Base-by-base conservation (phyloP, 2,329 filamentous ascomycete species). In the Pseudophaeomoniella oleicola region DNA sequence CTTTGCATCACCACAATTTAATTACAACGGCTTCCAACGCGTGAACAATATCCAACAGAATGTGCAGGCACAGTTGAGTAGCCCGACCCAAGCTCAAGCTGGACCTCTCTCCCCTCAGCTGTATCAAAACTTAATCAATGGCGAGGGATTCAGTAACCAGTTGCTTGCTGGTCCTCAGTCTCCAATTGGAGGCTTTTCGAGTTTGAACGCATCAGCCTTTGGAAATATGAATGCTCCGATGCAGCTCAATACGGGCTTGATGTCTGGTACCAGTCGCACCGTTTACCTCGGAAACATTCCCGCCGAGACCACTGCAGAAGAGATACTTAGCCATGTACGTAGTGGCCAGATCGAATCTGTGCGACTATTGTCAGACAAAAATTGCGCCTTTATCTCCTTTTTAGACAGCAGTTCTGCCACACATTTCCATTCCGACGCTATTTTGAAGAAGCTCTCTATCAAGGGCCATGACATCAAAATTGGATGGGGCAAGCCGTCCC, bases 301-400 rank as follows among this genome's bases (percentile, higher is more conserved):
- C n/a, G 83, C 87, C 16, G 90, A 98, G 64, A 98, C 90, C 5
- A 79, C 83, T 35, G 88, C 90, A 5, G 90, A 98, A 63, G 90
- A 98, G 63, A 94, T 98, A 45, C 67, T 98, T 38, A 81, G 87
- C 45, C 90, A 98, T 53, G 90, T 98, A 41, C 77, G 90, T 45
- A 96, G 90, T 59, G 90, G 90, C 16, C 90, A 96, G 57, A 96
- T 98, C 51, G 90, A 98, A 66, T 96, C 90, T n/a, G 90, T 98
- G 37, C 81, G 90, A 49, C 72, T 98, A 46, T 70, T 98, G 38
- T 85, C 88, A 16, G 90, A 98, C 64, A 98, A 96, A 83, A 98
- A 96, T 71, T 98, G 90, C 55, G 90, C 90, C 40, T 98, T 98
- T 69, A 96, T 98, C 56, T 98, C 90, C 5, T 98, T 98, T 67